These are phyloP conservation scores for Tuber calosporum DNA, from an alignment of 495 filamentous ascomycete species.

Conservation along the genomic window DNA sequence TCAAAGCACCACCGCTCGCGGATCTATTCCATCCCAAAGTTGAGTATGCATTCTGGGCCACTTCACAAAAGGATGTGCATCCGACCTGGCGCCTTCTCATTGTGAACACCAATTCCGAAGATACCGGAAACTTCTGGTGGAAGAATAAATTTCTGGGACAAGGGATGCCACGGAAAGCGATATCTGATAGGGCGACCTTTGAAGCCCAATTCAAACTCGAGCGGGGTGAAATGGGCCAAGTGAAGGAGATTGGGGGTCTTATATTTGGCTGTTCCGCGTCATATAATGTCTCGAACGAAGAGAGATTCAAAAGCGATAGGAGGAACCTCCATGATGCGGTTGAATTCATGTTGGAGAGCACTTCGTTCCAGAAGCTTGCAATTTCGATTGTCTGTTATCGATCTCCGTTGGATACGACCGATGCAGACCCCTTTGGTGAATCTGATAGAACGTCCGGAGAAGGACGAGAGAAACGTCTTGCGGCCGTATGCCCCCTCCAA, in stretches of 20 bases:
- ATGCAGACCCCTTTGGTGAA: slow-evolving; percentile 37
- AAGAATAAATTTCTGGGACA: slow-evolving; percentile 38
- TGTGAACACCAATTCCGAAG: slow-evolving; percentile 29
- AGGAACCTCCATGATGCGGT: slow-evolving; percentile 33
- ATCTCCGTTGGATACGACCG: slow-evolving; percentile 33
- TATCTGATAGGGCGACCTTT: slow-evolving; percentile 31
- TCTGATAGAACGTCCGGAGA: slow-evolving; percentile 31
- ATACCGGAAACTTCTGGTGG: slow-evolving; percentile 35
- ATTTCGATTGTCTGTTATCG: slow-evolving; percentile 40
- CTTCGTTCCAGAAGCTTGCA: slow-evolving; percentile 32
- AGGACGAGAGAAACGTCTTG: slow-evolving; percentile 33
- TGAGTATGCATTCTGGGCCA: slow-evolving; percentile 27
- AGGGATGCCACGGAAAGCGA: slow-evolving; percentile 19
- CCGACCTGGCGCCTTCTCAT: slow-evolving; percentile 36
- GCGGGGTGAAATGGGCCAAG: slow-evolving; percentile 16
- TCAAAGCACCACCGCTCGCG: slow-evolving; percentile 25
- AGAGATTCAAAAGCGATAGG: slow-evolving; percentile 34
- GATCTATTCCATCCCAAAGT: slow-evolving; percentile 33
- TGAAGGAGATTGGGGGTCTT: slow-evolving; percentile 33
- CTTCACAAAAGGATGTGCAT: background rate
- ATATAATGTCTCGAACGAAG: slow-evolving; percentile 34
- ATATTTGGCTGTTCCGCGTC: slow-evolving; percentile 39
- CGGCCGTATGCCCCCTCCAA: slow-evolving; percentile 30
- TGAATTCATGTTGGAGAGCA: slow-evolving; percentile 21
- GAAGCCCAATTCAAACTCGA: slow-evolving; percentile 27